These are phyloP conservation scores for Citrus inodora DNA, from an alignment of 345 rosid species.

Conservation along the genomic window DNA sequence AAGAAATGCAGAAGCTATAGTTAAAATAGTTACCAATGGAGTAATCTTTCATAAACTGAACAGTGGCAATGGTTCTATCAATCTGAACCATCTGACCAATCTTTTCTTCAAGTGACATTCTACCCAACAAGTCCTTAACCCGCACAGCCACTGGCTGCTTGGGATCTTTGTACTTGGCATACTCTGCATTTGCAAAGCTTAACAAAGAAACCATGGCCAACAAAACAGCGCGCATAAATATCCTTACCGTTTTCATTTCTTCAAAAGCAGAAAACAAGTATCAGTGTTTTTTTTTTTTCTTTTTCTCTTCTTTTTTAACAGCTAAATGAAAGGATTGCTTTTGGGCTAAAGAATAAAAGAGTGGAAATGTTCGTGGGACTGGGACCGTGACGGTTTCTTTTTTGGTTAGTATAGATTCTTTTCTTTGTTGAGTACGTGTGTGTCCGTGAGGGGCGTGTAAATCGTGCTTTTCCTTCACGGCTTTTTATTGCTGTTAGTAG, in stretches of 20 bases:
- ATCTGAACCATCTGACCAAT: slow-evolving; percentile 63
- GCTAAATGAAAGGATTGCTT: not conserved
- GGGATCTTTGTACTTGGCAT: slow-evolving; percentile 46
- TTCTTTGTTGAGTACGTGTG: not conserved
- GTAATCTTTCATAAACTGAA: slow-evolving; percentile 40
- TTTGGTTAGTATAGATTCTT: not conserved
- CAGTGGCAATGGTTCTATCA: slow-evolving; percentile 45
- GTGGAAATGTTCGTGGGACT: not conserved
- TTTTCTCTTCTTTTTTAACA: no score
- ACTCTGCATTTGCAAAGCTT: slow-evolving; percentile 22
- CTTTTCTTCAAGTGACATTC: slow-evolving; percentile 57
- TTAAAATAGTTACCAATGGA: slow-evolving; percentile 33
- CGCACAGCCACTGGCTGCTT: slow-evolving; percentile 39
- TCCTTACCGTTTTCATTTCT: slow-evolving; percentile 3
- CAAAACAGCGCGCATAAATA: not conserved
- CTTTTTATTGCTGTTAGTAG: not conserved
- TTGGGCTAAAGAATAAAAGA: not conserved
- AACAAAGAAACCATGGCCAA: not conserved
- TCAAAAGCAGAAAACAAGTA: not conserved
- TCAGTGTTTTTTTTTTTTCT: not conserved
- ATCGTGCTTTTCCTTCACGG: not conserved
- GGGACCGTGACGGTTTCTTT: not conserved
- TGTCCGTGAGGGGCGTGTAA: not conserved
- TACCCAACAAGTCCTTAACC: slow-evolving; percentile 36
- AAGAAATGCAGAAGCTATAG: not conserved